Conservation (phyloP, 306 rosid species). For the Glycine latifolia region DNA sequence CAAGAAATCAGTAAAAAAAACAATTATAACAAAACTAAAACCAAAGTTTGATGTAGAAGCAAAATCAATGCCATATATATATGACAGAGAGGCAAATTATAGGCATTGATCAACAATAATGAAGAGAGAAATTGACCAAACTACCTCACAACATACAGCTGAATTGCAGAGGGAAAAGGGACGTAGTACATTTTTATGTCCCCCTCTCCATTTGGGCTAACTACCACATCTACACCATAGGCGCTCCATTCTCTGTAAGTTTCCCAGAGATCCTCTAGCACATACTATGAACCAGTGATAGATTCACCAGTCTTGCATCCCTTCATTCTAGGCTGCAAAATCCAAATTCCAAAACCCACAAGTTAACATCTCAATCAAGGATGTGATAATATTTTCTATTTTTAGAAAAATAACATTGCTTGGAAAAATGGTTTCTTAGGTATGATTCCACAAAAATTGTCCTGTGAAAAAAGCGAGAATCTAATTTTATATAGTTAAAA, state of each 20-base stretch:
- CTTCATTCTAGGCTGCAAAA: slow-evolving; percentile 44
- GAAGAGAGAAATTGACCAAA: background rate
- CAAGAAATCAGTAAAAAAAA: background rate
- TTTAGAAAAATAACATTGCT: too few species aligned
- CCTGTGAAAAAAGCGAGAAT: too few species aligned
- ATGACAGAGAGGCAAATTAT: background rate
- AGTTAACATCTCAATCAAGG: background rate
- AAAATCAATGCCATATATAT: background rate
- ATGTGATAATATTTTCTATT: background rate
- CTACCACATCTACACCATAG: slow-evolving; percentile 65
- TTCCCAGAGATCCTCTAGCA: slow-evolving; percentile 69
- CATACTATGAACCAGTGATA: slow-evolving; percentile 41
- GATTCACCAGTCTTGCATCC: slow-evolving; percentile 42
- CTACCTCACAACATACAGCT: slow-evolving; percentile 57
- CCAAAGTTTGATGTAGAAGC: background rate
- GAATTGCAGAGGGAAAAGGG: slow-evolving; percentile 68
- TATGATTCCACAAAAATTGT: too few species aligned
- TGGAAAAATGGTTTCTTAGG: too few species aligned
- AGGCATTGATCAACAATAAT: background rate
- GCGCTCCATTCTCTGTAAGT: slow-evolving; percentile 64
- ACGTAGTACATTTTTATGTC: slow-evolving; percentile 57
- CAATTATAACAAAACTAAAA: background rate
- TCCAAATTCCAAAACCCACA: background rate
- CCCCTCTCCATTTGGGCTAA: slow-evolving; percentile 49
- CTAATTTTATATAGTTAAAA: too few species aligned